Base-by-base conservation (phyloP, 2,329 filamentous ascomycete genomes). In the Fusarium sp. region DNA sequence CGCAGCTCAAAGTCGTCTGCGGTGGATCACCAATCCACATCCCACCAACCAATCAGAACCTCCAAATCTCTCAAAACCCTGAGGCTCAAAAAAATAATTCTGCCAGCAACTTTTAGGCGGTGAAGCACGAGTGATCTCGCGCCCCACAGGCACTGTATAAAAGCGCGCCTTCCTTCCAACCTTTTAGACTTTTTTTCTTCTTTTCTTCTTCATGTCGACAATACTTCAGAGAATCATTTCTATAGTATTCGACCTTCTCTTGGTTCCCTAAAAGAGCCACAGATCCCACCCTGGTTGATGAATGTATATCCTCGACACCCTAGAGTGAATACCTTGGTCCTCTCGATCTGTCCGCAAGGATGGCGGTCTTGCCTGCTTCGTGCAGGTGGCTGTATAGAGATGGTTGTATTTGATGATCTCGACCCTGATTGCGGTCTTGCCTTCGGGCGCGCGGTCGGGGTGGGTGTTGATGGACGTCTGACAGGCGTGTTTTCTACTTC, bases 201-300 rank as follows among this genome's bases (percentile, higher is more conserved):
- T 82, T 86, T 86, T 86, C 84, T 86, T 89, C 84, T 83, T 87
- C 82, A 89, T 84, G 87, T 88, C 88, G 88, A 90, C 87, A 89
- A 89, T 89, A 89, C 87, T 88, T 88, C 84, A 75, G 85, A 94
- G 93, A 95, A 96, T 96, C 94, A 94, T 94, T 97, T 97, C 93
- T 97, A 95, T 95, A 98, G 94, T 95, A 92, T 89, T 94, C 91
- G 91, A 95, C 93, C 89, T 88, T 89, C 91, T 94, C 93, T 96
- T 92, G 94, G 91, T 92, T 96, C 90, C 91, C 90, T 89, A 95
- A 90, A 93, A 88, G 89, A 97, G 95, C 93, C 90, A 94, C 93
- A 96, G 92, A 94, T 90, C 91, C 91, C 90, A 96, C 91, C 75
- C 76, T 78, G 76, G 76, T 78, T 78, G 76, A 78, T 78, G 76